Evolutionary conservation across 2,329 filamentous ascomycete genomes (phyloP), one percentile per base, ranked within the genome.

Genomic region (Stromatinia cepivora): DNA sequence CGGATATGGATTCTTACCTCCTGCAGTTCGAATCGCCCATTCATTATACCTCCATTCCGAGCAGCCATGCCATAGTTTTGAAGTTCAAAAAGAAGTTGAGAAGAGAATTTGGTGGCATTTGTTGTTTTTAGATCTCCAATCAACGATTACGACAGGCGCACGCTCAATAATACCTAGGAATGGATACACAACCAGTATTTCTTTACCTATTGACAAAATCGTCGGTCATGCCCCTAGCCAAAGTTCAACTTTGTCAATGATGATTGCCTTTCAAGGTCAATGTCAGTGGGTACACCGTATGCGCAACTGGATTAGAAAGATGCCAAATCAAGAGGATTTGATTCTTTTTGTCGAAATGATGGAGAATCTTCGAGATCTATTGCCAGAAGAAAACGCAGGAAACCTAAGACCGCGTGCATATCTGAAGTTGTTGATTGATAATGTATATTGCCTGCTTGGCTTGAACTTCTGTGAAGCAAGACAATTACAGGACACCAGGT

Each of bases 91-190:
- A 8, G 54, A 36, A 36, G 31, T 57, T 36, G 31, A 57, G 8
- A 36, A 57, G 54, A 57, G 54, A 36, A 57, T 57, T 6, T 57
- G 54, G 54, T 57, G 54, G 54, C 22, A 57, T 36, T 57, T 57
- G 54, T 4, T 57, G 31, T 57, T 57, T n/a, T 57, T 57, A 7
- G 54, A 57, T 57, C 54, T 57, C 5, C 54, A 36, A 6, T 36
- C 54, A 7, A 57, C 31, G 22, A 36, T 57, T 11, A 15, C 31
- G 31, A 57, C 54, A 11, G 10, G 31, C 17, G 20, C 54, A 36
- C 20, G 20, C 36, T 57, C 31, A 22, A 11, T 36, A 22, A 36
- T 57, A 36, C 34, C 31, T n/a, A 36, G 54, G 8, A 36, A 36
- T 11, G 54, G 31, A 34, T 36, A n/a, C 31, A 36, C 10, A n/a